Evolutionary conservation across 345 rosid species (phyloP).

Genomic region (Camelina sativa): DNA sequence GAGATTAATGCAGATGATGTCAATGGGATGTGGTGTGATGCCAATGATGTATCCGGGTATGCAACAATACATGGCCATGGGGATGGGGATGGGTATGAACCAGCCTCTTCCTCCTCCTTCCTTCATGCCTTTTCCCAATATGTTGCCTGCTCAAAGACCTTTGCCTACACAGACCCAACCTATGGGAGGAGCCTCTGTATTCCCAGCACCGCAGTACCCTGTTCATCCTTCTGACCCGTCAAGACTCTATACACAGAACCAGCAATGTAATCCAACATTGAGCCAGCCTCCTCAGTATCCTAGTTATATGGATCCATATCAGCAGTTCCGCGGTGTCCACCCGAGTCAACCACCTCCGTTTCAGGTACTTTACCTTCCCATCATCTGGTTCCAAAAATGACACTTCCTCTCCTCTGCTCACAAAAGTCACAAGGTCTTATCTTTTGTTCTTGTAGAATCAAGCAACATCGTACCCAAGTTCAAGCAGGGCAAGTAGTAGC

Average conservation of each 20-base stretch:
- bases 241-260: constrained; percentile 52
- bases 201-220: constrained; percentile 58
- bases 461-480: constrained; percentile 55
- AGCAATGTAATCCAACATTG: constrained; percentile 50
- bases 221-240: constrained; percentile 64
- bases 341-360: constrained; percentile 58
- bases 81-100: constrained; percentile 66
- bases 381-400: background rate
- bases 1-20: constrained; percentile 68
- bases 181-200: constrained; percentile 41
- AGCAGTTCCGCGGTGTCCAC: constrained; percentile 61
- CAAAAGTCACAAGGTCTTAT: constrained; percentile 5
- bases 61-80: constrained; percentile 71
- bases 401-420: background rate
- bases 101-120: constrained; percentile 46
- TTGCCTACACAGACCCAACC: constrained; percentile 58
- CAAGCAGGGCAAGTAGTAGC: constrained; percentile 61
- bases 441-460: constrained; percentile 51
- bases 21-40: constrained; percentile 82
- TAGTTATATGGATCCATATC: constrained; percentile 68
- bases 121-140: constrained; percentile 79
- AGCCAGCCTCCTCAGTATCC: constrained; percentile 53
- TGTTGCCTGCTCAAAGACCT: constrained; percentile 56
- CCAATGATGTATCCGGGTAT: constrained; percentile 78
- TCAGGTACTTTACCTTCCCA: constrained; percentile 53